These are phyloP conservation scores for Trypethelium eluteriae DNA, from an alignment of 495 filamentous ascomycete species.

Conservation along the genomic window DNA sequence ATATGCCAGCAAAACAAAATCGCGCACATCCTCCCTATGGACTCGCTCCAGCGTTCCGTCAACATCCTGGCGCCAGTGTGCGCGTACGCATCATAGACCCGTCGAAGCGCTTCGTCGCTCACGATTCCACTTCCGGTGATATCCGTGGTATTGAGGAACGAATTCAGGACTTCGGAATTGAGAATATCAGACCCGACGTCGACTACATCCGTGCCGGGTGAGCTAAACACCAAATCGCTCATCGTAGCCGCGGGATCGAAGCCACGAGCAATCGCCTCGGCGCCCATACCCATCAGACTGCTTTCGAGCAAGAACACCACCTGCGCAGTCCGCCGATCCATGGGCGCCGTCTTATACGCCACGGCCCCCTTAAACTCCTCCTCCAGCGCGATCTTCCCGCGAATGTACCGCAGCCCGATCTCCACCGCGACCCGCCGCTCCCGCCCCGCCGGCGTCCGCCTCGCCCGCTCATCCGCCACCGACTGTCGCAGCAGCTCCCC, in stretches of 20 bases:
- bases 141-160: slow-evolving; percentile 32
- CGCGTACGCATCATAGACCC: slow-evolving; percentile 33
- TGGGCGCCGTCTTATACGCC: slow-evolving; percentile 14
- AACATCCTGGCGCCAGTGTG: slow-evolving; percentile 25
- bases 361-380: slow-evolving; percentile 22
- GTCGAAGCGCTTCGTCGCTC: slow-evolving; percentile 29
- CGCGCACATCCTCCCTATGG: slow-evolving; percentile 28
- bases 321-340: slow-evolving; percentile 26
- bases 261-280: slow-evolving; percentile 30
- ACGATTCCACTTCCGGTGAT: slow-evolving; percentile 33
- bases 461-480: slow-evolving; percentile 24
- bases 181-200: slow-evolving; percentile 33
- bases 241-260: slow-evolving; percentile 28
- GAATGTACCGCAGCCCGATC: slow-evolving; percentile 29
- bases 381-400: slow-evolving; percentile 23
- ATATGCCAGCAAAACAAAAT: slow-evolving; percentile 32
- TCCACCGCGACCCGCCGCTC: slow-evolving; percentile 26
- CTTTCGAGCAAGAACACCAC: slow-evolving; percentile 30
- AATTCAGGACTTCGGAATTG: slow-evolving; percentile 35
- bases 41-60: slow-evolving; percentile 31
- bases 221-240: slow-evolving; percentile 21
- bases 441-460: slow-evolving; percentile 22
- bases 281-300: slow-evolving; percentile 33
- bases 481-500: background rate
- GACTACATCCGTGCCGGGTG: slow-evolving; percentile 32